phyloP scores from a whole-genome alignment of 2,329 filamentous ascomycete genomes.

The Escovopsis sp. region DNA sequence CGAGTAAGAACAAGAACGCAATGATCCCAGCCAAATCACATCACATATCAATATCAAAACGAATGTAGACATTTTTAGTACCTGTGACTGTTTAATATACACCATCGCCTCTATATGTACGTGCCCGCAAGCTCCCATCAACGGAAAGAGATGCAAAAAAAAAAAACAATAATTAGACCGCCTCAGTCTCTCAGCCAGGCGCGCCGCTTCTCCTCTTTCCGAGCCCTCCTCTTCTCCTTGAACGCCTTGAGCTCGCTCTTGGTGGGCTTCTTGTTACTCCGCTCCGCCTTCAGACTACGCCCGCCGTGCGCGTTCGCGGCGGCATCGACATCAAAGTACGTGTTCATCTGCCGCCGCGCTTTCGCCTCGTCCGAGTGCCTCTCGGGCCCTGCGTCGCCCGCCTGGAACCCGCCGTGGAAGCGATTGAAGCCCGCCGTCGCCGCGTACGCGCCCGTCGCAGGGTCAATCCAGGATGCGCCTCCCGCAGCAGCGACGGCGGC shows the following conservation, averaged over 20 bases:
- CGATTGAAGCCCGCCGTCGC: slow-evolving; percentile 75
- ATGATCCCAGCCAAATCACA: too few relatives aligned
- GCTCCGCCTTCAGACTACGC: slow-evolving; percentile 78
- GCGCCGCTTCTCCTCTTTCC: slow-evolving; percentile 86
- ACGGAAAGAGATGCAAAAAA: neutral
- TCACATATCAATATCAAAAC: too few relatives aligned
- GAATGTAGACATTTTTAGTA: too few relatives aligned
- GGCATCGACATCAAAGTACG: slow-evolving; percentile 91
- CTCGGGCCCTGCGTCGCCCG: slow-evolving; percentile 50
- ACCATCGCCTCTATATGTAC: too few relatives aligned
- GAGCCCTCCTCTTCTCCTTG: slow-evolving; percentile 75
- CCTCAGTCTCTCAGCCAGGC: slow-evolving; percentile 77
- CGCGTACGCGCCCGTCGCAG: slow-evolving; percentile 39
- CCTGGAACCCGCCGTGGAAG: slow-evolving; percentile 75
- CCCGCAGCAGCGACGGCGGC: slow-evolving; percentile 5
- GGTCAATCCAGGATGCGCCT: too few relatives aligned
- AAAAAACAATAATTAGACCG: neutral
- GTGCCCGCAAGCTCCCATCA: neutral
- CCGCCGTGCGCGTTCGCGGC: slow-evolving; percentile 86
- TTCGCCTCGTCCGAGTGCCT: slow-evolving; percentile 80
- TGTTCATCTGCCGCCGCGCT: slow-evolving; percentile 74
- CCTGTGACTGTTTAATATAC: too few relatives aligned
- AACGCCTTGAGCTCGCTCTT: slow-evolving; percentile 83
- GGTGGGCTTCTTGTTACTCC: slow-evolving; percentile 66
- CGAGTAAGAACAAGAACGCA: too few relatives aligned